A percentile compares a stretch with the other conserved stretches of the same genome.
phyloP scores from a whole-genome alignment of 352 stramenopile species.

The Pythium periplocum region DNA sequence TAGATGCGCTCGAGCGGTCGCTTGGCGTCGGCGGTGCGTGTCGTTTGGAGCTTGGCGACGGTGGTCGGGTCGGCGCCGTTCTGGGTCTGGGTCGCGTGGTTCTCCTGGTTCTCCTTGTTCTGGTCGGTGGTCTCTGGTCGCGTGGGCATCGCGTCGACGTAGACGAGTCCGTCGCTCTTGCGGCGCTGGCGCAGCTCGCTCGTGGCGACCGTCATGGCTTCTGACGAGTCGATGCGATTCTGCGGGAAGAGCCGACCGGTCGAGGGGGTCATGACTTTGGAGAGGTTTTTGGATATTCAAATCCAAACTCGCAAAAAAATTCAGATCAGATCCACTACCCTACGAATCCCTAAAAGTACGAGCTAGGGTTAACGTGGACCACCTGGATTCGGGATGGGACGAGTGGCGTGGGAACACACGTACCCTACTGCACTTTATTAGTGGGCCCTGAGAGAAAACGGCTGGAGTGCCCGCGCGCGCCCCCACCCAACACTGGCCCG shows the following conservation, averaged over 20 bases:
- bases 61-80: neutral
- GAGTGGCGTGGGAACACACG: too few species aligned
- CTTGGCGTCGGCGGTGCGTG: constrained; percentile 2
- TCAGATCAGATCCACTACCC: neutral
- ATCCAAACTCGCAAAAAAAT: constrained; percentile 23
- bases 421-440: too few species aligned
- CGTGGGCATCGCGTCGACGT: constrained; percentile 3
- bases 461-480: too few species aligned
- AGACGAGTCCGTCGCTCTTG: too few species aligned
- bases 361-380: constrained; percentile 1
- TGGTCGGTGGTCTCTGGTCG: constrained; percentile 17
- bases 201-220: too few species aligned
- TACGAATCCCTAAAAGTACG: too few species aligned
- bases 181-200: too few species aligned
- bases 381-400: neutral
- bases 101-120: constrained; percentile 16
- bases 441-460: too few species aligned
- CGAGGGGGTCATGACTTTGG: too few species aligned
- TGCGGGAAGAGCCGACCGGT: too few species aligned
- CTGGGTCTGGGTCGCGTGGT: neutral
- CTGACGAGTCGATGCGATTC: too few species aligned
- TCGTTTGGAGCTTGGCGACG: neutral
- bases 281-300: constrained; percentile 40
- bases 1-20: constrained; percentile 45
- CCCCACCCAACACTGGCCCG: too few species aligned